These are phyloP conservation scores for Pseudozyma tsukubaensis DNA, from an alignment of 1,284 basidiomycete species.

Conservation along the genomic window DNA sequence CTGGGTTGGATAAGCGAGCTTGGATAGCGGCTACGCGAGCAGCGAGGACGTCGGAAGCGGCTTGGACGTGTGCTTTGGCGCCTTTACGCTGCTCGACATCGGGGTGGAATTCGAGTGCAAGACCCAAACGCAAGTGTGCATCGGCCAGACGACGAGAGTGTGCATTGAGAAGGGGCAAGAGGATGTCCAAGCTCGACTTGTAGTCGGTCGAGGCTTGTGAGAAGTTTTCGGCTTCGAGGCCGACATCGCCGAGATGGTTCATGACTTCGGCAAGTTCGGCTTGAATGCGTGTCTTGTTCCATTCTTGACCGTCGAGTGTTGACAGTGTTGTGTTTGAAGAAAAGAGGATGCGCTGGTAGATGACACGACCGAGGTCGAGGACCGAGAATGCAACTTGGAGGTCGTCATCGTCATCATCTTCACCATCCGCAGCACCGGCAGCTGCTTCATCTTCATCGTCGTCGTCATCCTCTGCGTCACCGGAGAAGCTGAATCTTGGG, in stretches of 20 bases:
- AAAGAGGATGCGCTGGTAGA: constrained; percentile 57
- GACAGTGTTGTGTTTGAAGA: constrained; percentile 26
- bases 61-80: constrained; percentile 55
- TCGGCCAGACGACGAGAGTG: constrained; percentile 66
- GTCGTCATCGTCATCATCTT: constrained; percentile 62
- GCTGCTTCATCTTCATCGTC: constrained; percentile 56
- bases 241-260: constrained; percentile 66
- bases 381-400: constrained; percentile 62
- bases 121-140: constrained; percentile 63
- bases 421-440: constrained; percentile 26
- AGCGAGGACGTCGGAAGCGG: constrained; percentile 47
- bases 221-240: constrained; percentile 67
- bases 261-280: constrained; percentile 65
- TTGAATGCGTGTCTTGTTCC: constrained; percentile 45
- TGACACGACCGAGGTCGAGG: constrained; percentile 62
- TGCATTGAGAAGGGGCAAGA: constrained; percentile 54
- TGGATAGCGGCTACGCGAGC: constrained; percentile 51
- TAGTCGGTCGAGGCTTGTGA: constrained; percentile 65
- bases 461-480: constrained; percentile 59
- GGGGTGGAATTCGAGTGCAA: constrained; percentile 67
- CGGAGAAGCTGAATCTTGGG: constrained; percentile 59
- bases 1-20: constrained; percentile 12
- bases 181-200: constrained; percentile 44
- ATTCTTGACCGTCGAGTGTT: constrained; percentile 53
- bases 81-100: constrained; percentile 43